Conservation (phyloP, 306 rosid genomes). For the Pyrus pyrifolia region DNA sequence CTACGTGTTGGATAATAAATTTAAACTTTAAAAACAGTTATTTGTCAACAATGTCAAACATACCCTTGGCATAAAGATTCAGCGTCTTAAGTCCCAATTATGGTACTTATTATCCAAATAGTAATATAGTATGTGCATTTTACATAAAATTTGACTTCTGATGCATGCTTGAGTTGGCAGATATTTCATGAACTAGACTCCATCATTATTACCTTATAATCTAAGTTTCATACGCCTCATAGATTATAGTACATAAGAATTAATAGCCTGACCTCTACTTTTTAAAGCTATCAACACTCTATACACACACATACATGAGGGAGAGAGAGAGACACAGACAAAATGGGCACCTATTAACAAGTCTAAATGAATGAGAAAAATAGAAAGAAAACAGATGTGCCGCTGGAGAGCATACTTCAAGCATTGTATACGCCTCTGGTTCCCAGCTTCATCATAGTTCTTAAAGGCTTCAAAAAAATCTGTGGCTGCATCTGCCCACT, state of each 20-base stretch:
- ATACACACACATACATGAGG: background rate
- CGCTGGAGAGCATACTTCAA: slow-evolving; percentile 50
- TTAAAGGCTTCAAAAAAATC: slow-evolving; percentile 97
- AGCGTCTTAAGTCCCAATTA: background rate
- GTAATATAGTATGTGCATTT: background rate
- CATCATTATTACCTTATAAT: background rate
- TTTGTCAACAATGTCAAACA: background rate
- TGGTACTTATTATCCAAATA: background rate
- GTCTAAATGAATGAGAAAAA: background rate
- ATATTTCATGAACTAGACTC: background rate
- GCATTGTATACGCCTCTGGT: slow-evolving; percentile 96
- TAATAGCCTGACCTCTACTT: background rate
- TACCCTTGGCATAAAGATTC: background rate
- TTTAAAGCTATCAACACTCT: background rate
- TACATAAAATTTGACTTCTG: background rate
- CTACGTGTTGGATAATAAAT: background rate
- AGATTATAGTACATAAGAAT: background rate
- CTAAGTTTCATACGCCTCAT: background rate
- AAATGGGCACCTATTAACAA: background rate
- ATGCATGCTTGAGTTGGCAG: background rate
- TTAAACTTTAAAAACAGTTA: background rate
- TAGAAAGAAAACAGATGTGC: background rate
- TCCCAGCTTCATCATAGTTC: slow-evolving; percentile 96
- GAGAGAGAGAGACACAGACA: background rate
- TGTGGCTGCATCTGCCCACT: slow-evolving; percentile 97